Evolutionary conservation across 192 early-diverging fungal species (phyloP).

Genomic region (Umbelopsis sp.): DNA sequence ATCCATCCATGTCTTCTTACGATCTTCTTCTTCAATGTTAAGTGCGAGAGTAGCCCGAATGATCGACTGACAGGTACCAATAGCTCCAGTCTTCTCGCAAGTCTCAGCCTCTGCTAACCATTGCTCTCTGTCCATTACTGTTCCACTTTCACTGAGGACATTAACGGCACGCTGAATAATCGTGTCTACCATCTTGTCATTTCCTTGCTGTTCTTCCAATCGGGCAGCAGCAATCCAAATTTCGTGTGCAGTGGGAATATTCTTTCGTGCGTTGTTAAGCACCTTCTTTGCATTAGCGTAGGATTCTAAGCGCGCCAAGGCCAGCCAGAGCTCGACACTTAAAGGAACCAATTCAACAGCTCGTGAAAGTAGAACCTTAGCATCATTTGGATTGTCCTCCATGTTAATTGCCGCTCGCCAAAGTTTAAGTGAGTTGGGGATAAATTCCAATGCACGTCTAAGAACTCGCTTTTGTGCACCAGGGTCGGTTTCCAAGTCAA

Average conservation of each 20-base stretch:
- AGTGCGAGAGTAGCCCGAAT: constrained; percentile 76
- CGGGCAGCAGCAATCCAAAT: constrained; percentile 94
- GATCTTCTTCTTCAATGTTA: constrained; percentile 79
- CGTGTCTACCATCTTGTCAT: constrained; percentile 62
- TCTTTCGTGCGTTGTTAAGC: constrained; percentile 84
- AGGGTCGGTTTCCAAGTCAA: constrained; percentile 78
- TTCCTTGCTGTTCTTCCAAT: constrained; percentile 85
- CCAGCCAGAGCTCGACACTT: constrained; percentile 94
- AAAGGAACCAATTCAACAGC: constrained; percentile 93
- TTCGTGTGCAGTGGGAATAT: constrained; percentile 88
- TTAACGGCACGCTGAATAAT: constrained; percentile 77
- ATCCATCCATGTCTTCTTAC: constrained; percentile 82
- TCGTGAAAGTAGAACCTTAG: constrained; percentile 85
- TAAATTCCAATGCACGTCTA: constrained; percentile 89
- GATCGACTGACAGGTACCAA: constrained; percentile 83
- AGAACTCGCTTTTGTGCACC: constrained; percentile 82
- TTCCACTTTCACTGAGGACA: constrained; percentile 64
- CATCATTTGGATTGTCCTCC: constrained; percentile 93
- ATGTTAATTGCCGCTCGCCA: constrained; percentile 93
- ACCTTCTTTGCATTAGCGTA: constrained; percentile 89
- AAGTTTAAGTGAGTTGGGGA: constrained; percentile 87
- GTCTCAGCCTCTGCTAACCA: constrained; percentile 90
- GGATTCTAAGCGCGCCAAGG: constrained; percentile 88
- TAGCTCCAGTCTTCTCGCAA: constrained; percentile 79
- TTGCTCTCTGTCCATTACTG: constrained; percentile 74